A percentile compares a stretch with the other conserved stretches of the same genome.
Conservation (phyloP, 768 basidiomycete genomes). For the Crassisporium funariophilum region DNA sequence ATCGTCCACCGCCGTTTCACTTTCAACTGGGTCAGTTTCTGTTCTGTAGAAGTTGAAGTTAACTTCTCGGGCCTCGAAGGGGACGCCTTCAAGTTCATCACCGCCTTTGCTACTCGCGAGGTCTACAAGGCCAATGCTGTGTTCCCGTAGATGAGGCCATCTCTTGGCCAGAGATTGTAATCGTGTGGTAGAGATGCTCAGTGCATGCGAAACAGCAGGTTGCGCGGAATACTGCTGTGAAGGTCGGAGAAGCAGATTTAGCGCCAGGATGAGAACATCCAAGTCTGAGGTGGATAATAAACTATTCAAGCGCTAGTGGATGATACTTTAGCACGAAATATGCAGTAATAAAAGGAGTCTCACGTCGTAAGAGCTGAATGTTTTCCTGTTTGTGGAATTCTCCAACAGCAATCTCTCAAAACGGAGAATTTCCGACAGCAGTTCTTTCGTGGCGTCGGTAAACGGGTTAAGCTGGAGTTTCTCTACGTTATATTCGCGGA, state of each 20-base stretch:
- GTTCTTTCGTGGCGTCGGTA: constrained; percentile 69
- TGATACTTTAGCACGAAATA: constrained; percentile 9
- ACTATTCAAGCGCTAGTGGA: constrained; percentile 79
- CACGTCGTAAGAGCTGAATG: constrained; percentile 96
- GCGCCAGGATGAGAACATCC: constrained; percentile 79
- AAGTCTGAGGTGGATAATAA: constrained; percentile 88
- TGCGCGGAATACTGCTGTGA: constrained; percentile 94
- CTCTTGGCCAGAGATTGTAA: constrained; percentile 82
- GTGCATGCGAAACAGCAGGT: constrained; percentile 78
- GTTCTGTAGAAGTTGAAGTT: constrained; percentile 81
- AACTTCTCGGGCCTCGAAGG: constrained; percentile 75
- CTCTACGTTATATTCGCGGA: constrained; percentile 84
- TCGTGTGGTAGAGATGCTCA: constrained; percentile 80
- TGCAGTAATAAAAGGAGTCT: constrained; percentile 35
- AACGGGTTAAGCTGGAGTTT: constrained; percentile 83
- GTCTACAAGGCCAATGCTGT: constrained; percentile 75
- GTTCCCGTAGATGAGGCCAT: constrained; percentile 82
- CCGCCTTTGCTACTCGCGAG: constrained; percentile 59
- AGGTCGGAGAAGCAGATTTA: constrained; percentile 88
- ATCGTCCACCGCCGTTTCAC: constrained; percentile 50
- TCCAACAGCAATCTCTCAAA: constrained; percentile 91
- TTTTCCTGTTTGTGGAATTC: constrained; percentile 97
- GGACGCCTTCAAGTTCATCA: constrained; percentile 60
- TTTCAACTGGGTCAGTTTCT: constrained; percentile 41
- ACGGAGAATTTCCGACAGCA: constrained; percentile 79